Base-by-base conservation (phyloP, 257 asterid species). In the Nicotiana knightiana region DNA sequence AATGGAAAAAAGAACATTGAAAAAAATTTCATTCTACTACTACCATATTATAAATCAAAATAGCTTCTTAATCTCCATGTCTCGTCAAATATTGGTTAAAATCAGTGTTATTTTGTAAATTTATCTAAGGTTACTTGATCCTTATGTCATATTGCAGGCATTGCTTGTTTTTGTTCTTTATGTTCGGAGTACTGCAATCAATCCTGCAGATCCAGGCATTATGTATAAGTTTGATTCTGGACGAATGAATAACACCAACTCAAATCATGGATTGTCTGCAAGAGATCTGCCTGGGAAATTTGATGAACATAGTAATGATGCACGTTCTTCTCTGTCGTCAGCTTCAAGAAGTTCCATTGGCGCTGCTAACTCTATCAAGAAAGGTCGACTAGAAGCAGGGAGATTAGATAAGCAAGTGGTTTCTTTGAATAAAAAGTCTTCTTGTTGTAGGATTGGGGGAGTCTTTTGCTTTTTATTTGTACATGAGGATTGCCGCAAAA, bases 181-280 rank as follows among this genome's bases (percentile, higher is more conserved):
- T 84, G 98, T 88, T 79, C 94, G 99, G 61, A 88, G 90, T 77
- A 96, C 99, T 70, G 99, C 99, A 80, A 96, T 96, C 84, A 96
- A 96, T 88, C 99, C 99, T 16, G 98, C 99, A 26, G 99, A 94
- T 85, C 98, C 99, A 33, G 99, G 99, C 55, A 94, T 96, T 86
- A 92, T 96, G 97, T 88, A 86, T 81, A 94, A 88, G 80, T 94
- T 96, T 82, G 90, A 91, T 46, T 90, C 90, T 43, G 91, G 87
- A 86, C 83, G 81, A 3, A 86, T 85, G 86, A 84, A 87, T 43
- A 91, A 86, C 82, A 87, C 87, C 75, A 81, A 63, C 59, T 87
- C 78, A 84, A 91, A 86, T 84, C 92, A 84, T 21, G 93, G 90
- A 67, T 84, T 91, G 48, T 86, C 88, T 76, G 86, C 89, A 32